Evolutionary conservation across 2,329 filamentous ascomycete species (phyloP), one percentile per base, ranked within the genome.

Genomic region (Trichoderma simmonsii): DNA sequence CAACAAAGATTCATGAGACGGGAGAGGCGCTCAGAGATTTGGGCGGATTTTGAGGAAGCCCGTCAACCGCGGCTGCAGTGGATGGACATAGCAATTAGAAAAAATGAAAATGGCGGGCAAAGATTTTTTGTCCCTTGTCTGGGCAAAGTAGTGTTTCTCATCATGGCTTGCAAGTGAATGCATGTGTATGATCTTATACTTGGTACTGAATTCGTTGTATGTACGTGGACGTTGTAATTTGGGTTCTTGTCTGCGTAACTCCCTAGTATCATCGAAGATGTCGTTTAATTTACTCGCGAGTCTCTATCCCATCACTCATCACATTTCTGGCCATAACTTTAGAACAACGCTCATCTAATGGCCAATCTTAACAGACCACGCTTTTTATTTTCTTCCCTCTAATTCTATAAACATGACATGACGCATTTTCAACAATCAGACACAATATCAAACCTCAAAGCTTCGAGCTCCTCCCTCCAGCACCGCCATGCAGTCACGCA

Each of bases 1-100:
- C 11, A 43, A 36, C 28, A 39, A 64, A 51, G 34, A 56, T 24
- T 24, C 28, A 71, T 30, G 26, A 51, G 62, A 51, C 12, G 18
- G 14, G 67, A 34, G 60, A 30, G 34, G 34, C 34, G 56, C 65
- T 70, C 56, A 59, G 48, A 72, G 66, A 60, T 54, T 36, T 36
- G 36, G 59, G 62, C 67, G 51, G 26, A 72, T 71, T 48, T 34
- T 43, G 54, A 28, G 32, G 26, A 36, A 72, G 79, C 82, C 82
- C 83, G 82, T 84, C 83, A 84, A 84, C 83, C 83, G 82, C 77
- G 83, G 82, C 78, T 79, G 74, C 59, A 77, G 75, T 77, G 76
- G 66, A 56, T 60, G 76, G 66, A 56, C 32, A 73, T 63, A 76
- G 72, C 60, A 43, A 54, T 32, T 43, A 66, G 61, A 69, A 69